A percentile compares a stretch with the other conserved stretches of the same genome.
These are phyloP conservation scores for Catunica adiposa DNA, from an alignment of 2,329 filamentous ascomycete species.

Conservation along the genomic window DNA sequence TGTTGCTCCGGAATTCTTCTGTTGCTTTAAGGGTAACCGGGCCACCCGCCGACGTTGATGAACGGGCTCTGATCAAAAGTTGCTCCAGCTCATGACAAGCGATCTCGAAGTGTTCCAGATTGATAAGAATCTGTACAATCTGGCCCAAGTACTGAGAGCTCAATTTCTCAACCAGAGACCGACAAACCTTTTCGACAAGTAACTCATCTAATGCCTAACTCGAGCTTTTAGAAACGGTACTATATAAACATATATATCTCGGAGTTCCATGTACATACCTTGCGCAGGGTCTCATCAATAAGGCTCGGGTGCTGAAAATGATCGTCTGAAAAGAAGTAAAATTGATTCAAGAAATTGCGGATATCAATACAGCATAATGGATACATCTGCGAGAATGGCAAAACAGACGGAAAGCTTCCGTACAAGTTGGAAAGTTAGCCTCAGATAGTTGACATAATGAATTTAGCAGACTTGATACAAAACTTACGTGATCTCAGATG, in stretches of 20 bases:
- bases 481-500: slow-evolving; percentile 56
- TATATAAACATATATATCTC: not conserved
- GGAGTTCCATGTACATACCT: slow-evolving; percentile 31
- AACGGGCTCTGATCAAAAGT: slow-evolving; percentile 68
- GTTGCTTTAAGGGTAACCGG: slow-evolving; percentile 70
- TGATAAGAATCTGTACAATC: slow-evolving; percentile 96
- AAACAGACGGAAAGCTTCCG: slow-evolving; percentile 87
- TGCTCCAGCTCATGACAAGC: slow-evolving; percentile 82
- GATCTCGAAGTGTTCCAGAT: slow-evolving; percentile 89
- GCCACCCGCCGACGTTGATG: slow-evolving; percentile 63
- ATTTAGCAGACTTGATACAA: not conserved
- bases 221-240: not conserved
- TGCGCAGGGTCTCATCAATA: slow-evolving; percentile 79
- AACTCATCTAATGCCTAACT: slow-evolving; percentile 74
- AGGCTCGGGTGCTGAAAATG: slow-evolving; percentile 81
- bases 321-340: slow-evolving; percentile 94
- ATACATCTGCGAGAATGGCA: slow-evolving; percentile 98
- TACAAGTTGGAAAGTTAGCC: too few species aligned
- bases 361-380: slow-evolving; percentile 97
- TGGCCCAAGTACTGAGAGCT: slow-evolving; percentile 89
- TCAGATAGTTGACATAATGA: too few species aligned
- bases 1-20: slow-evolving; percentile 70
- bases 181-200: slow-evolving; percentile 82
- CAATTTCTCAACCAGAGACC: slow-evolving; percentile 71
- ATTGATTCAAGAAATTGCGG: slow-evolving; percentile 91